Evolutionary conservation across 495 filamentous ascomycete genomes (phyloP).

Genomic region (Wilcoxina mikolae): DNA sequence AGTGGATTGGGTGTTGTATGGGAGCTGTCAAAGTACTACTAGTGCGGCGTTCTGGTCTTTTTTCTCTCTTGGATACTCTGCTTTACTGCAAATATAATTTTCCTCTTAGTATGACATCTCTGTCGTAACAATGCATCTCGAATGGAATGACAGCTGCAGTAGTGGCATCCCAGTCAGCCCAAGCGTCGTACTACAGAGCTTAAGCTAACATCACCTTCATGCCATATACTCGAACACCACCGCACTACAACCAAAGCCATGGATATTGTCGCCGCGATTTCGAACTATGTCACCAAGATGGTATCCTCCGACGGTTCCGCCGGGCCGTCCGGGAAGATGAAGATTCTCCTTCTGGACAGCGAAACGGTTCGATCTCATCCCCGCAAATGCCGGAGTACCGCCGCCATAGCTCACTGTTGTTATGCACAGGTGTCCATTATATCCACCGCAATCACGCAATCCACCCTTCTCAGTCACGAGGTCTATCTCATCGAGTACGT

Average conservation of each 20-base stretch:
- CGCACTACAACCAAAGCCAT: constrained; percentile 34
- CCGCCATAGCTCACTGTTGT: not conserved
- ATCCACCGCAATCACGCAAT: constrained; percentile 90
- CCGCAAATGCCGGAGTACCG: not conserved
- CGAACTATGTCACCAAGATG: constrained; percentile 96
- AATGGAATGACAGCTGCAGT: not conserved
- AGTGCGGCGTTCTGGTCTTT: not conserved
- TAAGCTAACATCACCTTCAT: not conserved
- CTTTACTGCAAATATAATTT: too few relatives aligned
- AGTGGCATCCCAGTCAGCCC: not conserved
- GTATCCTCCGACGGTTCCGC: constrained; percentile 44
- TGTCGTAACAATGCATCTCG: not conserved
- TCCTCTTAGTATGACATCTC: too few relatives aligned
- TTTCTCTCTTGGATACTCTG: too few relatives aligned
- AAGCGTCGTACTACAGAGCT: not conserved
- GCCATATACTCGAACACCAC: too few relatives aligned
- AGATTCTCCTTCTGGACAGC: constrained; percentile 85
- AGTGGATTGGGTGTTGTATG: not conserved
- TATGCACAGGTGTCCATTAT: constrained; percentile 57
- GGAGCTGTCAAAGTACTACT: not conserved
- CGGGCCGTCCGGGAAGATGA: constrained; percentile 90
- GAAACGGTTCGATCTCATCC: constrained; percentile 50
- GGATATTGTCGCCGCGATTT: constrained; percentile 85
- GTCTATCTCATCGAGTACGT: constrained; percentile 82
- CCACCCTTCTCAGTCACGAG: constrained; percentile 87